phyloP scores from a whole-genome alignment of 352 stramenopile genomes.

The Pythium biforme region DNA sequence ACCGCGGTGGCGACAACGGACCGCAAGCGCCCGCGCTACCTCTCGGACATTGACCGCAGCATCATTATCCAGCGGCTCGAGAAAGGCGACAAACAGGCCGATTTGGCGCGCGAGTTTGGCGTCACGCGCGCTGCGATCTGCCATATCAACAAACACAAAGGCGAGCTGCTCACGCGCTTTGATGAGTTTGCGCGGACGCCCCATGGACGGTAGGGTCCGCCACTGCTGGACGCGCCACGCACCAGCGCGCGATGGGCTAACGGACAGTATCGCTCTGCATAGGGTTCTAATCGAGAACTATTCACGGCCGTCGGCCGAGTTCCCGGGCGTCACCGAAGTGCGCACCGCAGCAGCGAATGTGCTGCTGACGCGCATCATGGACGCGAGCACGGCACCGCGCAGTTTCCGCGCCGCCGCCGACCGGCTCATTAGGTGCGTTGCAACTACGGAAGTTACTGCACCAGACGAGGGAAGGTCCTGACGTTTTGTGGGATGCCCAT shows the following conservation, averaged over 20 bases:
- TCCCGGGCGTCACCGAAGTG: slow-evolving; percentile 44
- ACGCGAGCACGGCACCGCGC: neutral
- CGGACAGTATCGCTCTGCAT: too few species aligned
- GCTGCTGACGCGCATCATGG: slow-evolving; percentile 23
- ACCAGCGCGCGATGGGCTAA: too few species aligned
- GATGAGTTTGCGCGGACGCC: slow-evolving; percentile 20
- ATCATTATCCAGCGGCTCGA: slow-evolving; percentile 60
- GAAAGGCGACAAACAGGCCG: slow-evolving; percentile 61
- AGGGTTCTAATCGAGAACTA: slow-evolving; percentile 35
- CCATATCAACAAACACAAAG: slow-evolving; percentile 77
- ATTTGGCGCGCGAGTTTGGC: slow-evolving; percentile 61
- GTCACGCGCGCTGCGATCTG: slow-evolving; percentile 69
- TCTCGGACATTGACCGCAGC: slow-evolving; percentile 25
- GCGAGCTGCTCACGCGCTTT: slow-evolving; percentile 68
- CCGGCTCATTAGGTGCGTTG: slow-evolving; percentile 16
- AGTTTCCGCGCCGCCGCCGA: slow-evolving; percentile 16
- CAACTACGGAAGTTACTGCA: too few species aligned
- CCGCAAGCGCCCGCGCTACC: slow-evolving; percentile 19
- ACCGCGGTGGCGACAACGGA: too few species aligned
- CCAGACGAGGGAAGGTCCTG: too few species aligned
- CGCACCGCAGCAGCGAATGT: slow-evolving; percentile 24
- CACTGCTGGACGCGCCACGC: too few species aligned
- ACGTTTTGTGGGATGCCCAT: neutral
- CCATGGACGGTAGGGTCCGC: slow-evolving; percentile 20
- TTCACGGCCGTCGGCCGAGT: slow-evolving; percentile 25